These are phyloP conservation scores for Alternaria tenuissima DNA, from an alignment of 2,329 filamentous ascomycete species.

Conservation along the genomic window DNA sequence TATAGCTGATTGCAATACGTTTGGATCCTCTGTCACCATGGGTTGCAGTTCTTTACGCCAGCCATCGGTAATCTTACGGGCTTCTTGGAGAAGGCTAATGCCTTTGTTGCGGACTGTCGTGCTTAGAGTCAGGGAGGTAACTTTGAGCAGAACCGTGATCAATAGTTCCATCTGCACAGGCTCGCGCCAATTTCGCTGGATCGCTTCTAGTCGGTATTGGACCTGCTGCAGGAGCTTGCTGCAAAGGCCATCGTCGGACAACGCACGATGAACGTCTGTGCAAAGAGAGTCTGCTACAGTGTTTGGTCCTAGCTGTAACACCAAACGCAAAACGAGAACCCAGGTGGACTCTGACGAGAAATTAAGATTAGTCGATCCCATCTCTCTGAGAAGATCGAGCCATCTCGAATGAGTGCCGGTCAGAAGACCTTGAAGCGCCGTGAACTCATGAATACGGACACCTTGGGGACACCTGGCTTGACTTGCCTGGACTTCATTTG, in stretches of 20 bases:
- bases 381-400: conserved; percentile 59
- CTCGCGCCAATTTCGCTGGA: conserved; percentile 68
- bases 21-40: conserved; percentile 50
- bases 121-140: conserved; percentile 41
- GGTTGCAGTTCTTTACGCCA: conserved; percentile 63
- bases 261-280: conserved; percentile 59
- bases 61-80: conserved; percentile 54
- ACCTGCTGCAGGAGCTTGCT: conserved; percentile 59
- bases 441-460: conserved; percentile 62
- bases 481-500: conserved; percentile 63
- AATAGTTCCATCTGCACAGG: conserved; percentile 65
- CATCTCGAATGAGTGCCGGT: conserved; percentile 59
- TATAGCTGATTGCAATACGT: conserved; percentile 58
- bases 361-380: conserved; percentile 65
- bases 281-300: conserved; percentile 14
- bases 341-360: conserved; percentile 64
- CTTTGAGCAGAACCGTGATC: conserved; percentile 60
- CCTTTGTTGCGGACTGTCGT: conserved; percentile 15
- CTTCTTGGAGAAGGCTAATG: conserved; percentile 49
- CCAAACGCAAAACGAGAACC: conserved; percentile 61
- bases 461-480: conserved; percentile 58
- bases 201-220: conserved; percentile 53
- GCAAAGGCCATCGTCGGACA: conserved; percentile 63
- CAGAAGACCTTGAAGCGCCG: conserved; percentile 60
- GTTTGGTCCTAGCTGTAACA: conserved; percentile 64